phyloP scores from a whole-genome alignment of 2,329 filamentous ascomycete genomes.

The Xylaria sp. region DNA sequence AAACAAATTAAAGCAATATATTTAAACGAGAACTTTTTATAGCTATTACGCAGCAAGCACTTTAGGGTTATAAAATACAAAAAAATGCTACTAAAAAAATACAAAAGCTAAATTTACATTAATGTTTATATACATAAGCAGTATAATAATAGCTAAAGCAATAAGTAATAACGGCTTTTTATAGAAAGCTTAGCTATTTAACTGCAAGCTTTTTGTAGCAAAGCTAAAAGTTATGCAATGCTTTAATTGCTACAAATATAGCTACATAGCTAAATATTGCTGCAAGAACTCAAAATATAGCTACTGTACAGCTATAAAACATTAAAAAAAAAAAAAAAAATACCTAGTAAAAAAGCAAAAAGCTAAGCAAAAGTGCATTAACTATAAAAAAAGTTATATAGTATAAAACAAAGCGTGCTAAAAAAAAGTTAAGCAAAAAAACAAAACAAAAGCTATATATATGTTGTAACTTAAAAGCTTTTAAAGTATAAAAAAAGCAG shows the following conservation, averaged over 20 bases:
- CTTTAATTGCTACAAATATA: background rate
- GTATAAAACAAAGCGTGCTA: background rate
- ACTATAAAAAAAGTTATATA: too few species aligned
- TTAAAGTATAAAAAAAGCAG: background rate
- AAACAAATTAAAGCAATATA: too few species aligned
- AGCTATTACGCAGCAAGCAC: too few species aligned
- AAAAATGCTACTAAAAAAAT: too few species aligned
- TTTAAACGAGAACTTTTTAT: too few species aligned
- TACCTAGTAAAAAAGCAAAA: too few species aligned
- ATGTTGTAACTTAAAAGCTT: slow-evolving; percentile 1
- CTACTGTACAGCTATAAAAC: too few species aligned
- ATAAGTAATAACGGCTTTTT: background rate
- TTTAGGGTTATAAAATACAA: too few species aligned
- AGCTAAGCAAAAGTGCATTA: too few species aligned
- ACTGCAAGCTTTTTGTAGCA: background rate
- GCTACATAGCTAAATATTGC: background rate
- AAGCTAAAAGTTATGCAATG: background rate
- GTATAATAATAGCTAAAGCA: background rate
- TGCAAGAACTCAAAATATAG: too few species aligned
- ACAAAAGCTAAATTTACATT: background rate
- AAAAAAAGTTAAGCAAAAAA: background rate
- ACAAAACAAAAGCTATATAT: background rate
- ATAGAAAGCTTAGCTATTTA: background rate
- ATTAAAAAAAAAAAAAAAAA: background rate
- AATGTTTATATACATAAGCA: background rate